phyloP scores from a whole-genome alignment of 2,329 filamentous ascomycete genomes.

The Colletotrichum neosansevieriae region DNA sequence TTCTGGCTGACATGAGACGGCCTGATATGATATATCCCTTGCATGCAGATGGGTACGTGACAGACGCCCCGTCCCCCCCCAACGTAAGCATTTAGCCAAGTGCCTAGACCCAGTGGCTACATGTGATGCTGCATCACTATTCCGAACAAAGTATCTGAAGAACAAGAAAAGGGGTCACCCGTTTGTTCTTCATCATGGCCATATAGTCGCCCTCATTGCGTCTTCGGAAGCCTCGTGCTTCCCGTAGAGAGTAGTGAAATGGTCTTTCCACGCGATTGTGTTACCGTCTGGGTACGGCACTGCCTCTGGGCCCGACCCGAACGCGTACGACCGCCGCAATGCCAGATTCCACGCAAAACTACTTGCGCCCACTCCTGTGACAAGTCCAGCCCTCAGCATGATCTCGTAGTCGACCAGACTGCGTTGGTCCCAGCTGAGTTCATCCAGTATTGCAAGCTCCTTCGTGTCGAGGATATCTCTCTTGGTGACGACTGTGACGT shows the following conservation, averaged over 20 bases:
- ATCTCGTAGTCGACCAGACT: constrained; percentile 65
- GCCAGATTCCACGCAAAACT: constrained; percentile 62
- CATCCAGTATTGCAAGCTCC: constrained; percentile 50
- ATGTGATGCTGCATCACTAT: constrained; percentile 1
- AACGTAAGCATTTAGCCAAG: constrained; percentile 32
- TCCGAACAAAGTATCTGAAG: background rate
- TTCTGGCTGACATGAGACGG: constrained; percentile 29
- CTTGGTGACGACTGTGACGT: constrained; percentile 57
- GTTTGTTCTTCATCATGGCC: constrained; percentile 30
- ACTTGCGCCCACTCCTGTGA: constrained; percentile 59
- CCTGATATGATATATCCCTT: constrained; percentile 32
- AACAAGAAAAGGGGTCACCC: background rate
- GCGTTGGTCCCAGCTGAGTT: constrained; percentile 61
- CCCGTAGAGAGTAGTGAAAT: constrained; percentile 50
- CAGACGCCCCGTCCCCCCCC: constrained; percentile 1
- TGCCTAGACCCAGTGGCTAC: constrained; percentile 18
- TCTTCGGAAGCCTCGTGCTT: constrained; percentile 42
- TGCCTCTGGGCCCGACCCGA: constrained; percentile 38
- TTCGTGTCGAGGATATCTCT: constrained; percentile 54
- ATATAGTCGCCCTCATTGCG: constrained; percentile 44
- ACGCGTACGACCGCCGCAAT: constrained; percentile 51
- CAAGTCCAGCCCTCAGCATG: constrained; percentile 55
- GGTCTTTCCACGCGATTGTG: constrained; percentile 49
- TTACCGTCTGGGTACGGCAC: constrained; percentile 18
- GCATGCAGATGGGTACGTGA: constrained; percentile 33